Base-by-base conservation (phyloP, 352 stramenopile genomes). In the Pythium pyrilobum region DNA sequence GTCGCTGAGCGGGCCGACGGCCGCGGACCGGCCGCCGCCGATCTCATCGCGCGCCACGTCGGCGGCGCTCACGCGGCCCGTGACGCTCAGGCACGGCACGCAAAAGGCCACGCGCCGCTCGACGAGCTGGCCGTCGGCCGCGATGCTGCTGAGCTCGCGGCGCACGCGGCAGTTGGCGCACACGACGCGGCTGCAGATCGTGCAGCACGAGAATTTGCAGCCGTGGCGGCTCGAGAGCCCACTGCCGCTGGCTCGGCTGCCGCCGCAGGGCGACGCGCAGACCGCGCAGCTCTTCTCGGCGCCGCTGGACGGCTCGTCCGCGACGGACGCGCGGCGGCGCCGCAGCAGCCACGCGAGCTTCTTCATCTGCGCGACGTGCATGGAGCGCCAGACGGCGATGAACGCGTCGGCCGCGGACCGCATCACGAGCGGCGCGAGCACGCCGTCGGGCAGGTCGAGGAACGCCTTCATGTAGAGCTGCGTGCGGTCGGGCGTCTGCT, bases 321-420 rank as follows among this genome's bases (percentile, higher is more conserved):
- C 31, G 1, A 59, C 42, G 1, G 46, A 54, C 21, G 48, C 28
- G 12, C 38, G 39, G 33, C 57, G 57, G 9, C 57, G 50, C 21
- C 55, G 58, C 52, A 62, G 62, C 33, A 82, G 67, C 75, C 78
- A 89, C 52, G 72, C 46, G 15, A 87, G 68, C 45, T 87, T 89
- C 41, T 81, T 80, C 74, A 86, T 81, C n/a, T 77, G 67, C 9
- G 69, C 72, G 55, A 74, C 80, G 23, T 81, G 43, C 43, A 87
- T 66, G 28, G 67, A 59, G 10, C 44, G 55, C 0, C 64, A 64
- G 0, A 66, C 64, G 13, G 71, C 63, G 38, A 69, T 56, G 49
- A 87, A 63, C 3, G 58, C 49, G 2, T 80, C 46, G 12, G 71
- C 66, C 32, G 72, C 64, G 13, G 73, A 64, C 2, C 62, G 69